Conservation (phyloP, 1,139 yeast genomes). For the Entelexis paramagnoliae region DNA sequence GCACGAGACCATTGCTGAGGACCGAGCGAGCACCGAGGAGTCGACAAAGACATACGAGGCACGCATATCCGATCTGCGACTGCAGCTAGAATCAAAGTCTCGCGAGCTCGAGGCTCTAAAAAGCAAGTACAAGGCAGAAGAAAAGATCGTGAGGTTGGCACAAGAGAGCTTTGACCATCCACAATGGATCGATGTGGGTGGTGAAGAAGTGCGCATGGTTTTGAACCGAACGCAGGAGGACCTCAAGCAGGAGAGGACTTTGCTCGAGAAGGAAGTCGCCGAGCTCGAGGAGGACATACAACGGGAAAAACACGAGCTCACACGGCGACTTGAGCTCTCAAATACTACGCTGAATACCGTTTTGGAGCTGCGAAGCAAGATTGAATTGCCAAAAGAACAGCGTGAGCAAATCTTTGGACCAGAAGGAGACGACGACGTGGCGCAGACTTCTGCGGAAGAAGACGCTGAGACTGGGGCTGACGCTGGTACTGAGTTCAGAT, state of each 20-base stretch:
- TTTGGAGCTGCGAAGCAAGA: neutral
- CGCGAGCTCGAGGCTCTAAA: slow-evolving; percentile 25
- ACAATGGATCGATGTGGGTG: slow-evolving; percentile 18
- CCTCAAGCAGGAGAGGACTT: slow-evolving; percentile 22
- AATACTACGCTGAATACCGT: neutral
- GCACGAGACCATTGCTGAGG: slow-evolving; percentile 25
- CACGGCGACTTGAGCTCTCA: neutral
- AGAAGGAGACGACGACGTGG: neutral
- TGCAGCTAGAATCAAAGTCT: slow-evolving; percentile 18
- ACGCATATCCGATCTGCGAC: slow-evolving; percentile 20
- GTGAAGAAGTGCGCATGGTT: slow-evolving; percentile 22
- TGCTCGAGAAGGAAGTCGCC: slow-evolving; percentile 26
- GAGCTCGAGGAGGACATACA: slow-evolving; percentile 26
- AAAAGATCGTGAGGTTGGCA: slow-evolving; percentile 28
- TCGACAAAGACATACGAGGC: slow-evolving; percentile 21
- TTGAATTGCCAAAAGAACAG: slow-evolving; percentile 22
- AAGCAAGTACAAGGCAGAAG: slow-evolving; percentile 24
- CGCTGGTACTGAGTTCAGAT: neutral
- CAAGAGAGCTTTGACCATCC: slow-evolving; percentile 25
- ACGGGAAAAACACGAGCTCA: neutral
- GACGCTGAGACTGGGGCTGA: neutral
- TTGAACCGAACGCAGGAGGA: slow-evolving; percentile 27
- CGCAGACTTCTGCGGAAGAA: neutral
- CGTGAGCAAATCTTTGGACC: slow-evolving; percentile 16
- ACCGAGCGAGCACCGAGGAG: slow-evolving; percentile 23